Percentiles rank a stretch among this genome's conserved stretches.
Evolutionary conservation across 2,329 filamentous ascomycete species (phyloP).

Genomic region (Cladosporium oxysporum): DNA sequence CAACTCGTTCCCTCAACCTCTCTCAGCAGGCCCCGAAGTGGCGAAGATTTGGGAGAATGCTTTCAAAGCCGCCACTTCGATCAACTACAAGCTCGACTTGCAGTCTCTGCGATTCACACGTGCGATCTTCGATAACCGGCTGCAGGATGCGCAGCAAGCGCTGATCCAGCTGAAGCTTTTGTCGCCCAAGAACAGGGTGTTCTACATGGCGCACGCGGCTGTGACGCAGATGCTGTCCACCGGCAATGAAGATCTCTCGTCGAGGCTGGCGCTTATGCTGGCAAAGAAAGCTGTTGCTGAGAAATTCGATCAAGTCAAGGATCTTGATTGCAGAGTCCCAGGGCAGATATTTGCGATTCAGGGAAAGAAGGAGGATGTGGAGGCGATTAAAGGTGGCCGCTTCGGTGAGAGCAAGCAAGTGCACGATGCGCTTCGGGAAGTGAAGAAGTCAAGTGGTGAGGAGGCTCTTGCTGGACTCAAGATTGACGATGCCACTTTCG

Average conservation of each 20-base stretch:
- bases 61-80: conserved; percentile 28
- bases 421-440: conserved; percentile 29
- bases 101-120: conserved; percentile 33
- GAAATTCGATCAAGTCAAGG: conserved; percentile 33
- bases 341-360: conserved; percentile 38
- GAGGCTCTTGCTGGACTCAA: conserved; percentile 11
- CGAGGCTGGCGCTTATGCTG: conserved; percentile 32
- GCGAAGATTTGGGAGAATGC: conserved; percentile 38
- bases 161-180: conserved; percentile 38
- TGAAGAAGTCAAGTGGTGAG: conserved; percentile 16
- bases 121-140: conserved; percentile 34
- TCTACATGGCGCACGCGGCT: conserved; percentile 39
- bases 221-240: conserved; percentile 37
- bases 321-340: conserved; percentile 35
- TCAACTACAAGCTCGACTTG: conserved; percentile 32
- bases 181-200: conserved; percentile 32
- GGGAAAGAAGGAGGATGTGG: conserved; percentile 30
- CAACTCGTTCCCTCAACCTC: conserved; percentile 31
- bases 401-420: conserved; percentile 37
- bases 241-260: conserved; percentile 33
- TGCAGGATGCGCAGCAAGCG: conserved; percentile 37
- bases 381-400: conserved; percentile 25
- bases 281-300: conserved; percentile 37
- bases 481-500: background rate
- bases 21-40: conserved; percentile 32